Evolutionary conservation across 1,139 yeast genomes (phyloP), one percentile per base, ranked within the genome.

Genomic region (Kodamaea fungicola): DNA sequence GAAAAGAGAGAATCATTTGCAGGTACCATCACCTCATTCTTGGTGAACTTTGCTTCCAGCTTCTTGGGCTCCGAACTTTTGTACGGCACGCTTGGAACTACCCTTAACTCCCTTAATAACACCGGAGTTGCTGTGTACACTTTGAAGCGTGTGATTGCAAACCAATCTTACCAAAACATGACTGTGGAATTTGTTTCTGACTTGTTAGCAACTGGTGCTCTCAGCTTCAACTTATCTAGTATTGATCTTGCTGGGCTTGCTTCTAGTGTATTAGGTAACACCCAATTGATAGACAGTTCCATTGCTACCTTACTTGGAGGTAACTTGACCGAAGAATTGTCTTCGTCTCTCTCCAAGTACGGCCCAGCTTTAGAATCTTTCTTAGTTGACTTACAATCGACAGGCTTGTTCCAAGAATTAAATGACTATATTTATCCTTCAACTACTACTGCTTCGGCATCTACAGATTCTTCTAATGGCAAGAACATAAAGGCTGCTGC

Each of bases 81-180:
- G 34, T 50, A 50, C 26, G 42, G 47, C 30, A 46, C 61, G 4
- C 51, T 67, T 19, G 49, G 47, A 22, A 68, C 59, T 37, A 47
- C 57, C 7, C 50, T 65, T 31, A 52, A 55, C 34, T 70, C 74
- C 4, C 61, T 71, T 41, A 71, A 71, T 51, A 67, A 68, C 42
- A 68, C 76, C 7, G 72, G 70, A 7, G 53, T 71, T 37, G 62
- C 61, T n/a, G 67, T 64, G 16, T 65, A 68, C 47, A 54, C 62
- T 5, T 51, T 66, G 22, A 67, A 71, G 49, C 45, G 62, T 33
- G 57, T 67, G 44, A 44, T 71, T 32, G 60, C 68, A 8, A 55
- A 62, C 40, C 65, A 62, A 34, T 50, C 58, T 4, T 71, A 70
- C 48, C 53, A 63, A 23, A 65, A 67, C 45, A 52, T 68, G 63